These are phyloP conservation scores for Panus rudis DNA, from an alignment of 768 basidiomycete species.

Conservation along the genomic window DNA sequence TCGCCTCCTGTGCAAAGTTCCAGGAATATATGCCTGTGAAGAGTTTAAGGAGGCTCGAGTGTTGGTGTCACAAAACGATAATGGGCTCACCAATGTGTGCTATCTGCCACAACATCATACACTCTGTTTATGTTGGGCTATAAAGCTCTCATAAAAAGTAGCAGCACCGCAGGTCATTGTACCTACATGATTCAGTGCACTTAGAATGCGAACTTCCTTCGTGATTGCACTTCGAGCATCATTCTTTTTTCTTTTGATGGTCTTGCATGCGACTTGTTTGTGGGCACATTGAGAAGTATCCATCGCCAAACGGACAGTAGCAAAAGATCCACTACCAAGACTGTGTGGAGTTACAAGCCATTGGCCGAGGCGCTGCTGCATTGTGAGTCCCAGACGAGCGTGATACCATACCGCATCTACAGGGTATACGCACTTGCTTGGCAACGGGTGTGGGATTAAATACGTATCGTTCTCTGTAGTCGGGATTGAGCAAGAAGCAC, in stretches of 20 bases:
- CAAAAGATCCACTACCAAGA: constrained; percentile 76
- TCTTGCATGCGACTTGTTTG: constrained; percentile 81
- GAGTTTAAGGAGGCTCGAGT: neutral
- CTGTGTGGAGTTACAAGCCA: constrained; percentile 76
- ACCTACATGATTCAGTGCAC: constrained; percentile 63
- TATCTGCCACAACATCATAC: constrained; percentile 45
- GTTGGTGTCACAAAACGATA: neutral
- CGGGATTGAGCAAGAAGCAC: too few relatives aligned
- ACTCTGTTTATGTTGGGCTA: constrained; percentile 82
- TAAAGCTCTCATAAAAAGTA: neutral
- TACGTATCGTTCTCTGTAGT: too few relatives aligned
- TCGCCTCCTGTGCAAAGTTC: constrained; percentile 84
- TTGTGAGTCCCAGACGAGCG: too few relatives aligned
- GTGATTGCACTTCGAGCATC: constrained; percentile 54
- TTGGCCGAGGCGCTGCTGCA: constrained; percentile 49
- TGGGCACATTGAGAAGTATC: constrained; percentile 42
- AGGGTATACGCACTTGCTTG: constrained; percentile 8
- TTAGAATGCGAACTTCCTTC: constrained; percentile 75
- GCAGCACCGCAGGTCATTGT: neutral
- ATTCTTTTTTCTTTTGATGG: constrained; percentile 57
- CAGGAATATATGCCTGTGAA: constrained; percentile 67
- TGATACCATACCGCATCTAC: too few relatives aligned
- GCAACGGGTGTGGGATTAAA: too few relatives aligned
- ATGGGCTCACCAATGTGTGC: constrained; percentile 16
- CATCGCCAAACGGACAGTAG: constrained; percentile 73